Percentiles rank a stretch among this genome's conserved stretches.
Conservation (phyloP, 2,329 filamentous ascomycete genomes). For the Botrytis deweyae region DNA sequence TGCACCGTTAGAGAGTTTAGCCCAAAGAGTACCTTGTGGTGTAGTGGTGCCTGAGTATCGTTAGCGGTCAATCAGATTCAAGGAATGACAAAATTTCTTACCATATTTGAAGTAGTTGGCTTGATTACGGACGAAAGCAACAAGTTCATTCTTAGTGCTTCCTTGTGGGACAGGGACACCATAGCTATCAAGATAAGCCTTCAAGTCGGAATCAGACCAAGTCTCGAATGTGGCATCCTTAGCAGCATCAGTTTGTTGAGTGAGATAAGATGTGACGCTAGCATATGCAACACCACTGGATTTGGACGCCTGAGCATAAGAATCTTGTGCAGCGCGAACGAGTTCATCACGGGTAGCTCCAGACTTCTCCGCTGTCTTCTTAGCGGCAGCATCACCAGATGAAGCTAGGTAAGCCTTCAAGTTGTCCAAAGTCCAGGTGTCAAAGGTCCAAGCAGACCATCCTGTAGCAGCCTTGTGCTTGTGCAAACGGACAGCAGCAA, state of each 20-base stretch:
- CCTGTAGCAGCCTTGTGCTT: constrained; percentile 67
- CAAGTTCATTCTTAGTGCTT: constrained; percentile 59
- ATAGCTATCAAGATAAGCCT: constrained; percentile 77
- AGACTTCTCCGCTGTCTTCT: constrained; percentile 61
- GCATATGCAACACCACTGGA: constrained; percentile 59
- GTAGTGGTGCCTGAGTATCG: constrained; percentile 49
- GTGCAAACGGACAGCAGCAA: constrained; percentile 72
- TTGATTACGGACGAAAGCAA: constrained; percentile 69
- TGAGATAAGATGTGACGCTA: constrained; percentile 69
- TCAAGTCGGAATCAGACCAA: constrained; percentile 65
- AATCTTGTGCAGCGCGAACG: constrained; percentile 60
- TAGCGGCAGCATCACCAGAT: constrained; percentile 54
- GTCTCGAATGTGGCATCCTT: constrained; percentile 68
- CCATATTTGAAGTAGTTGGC: constrained; percentile 76
- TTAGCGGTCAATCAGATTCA: constrained; percentile 1
- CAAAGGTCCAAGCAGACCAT: constrained; percentile 75
- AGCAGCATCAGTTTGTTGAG: constrained; percentile 61
- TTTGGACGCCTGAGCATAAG: constrained; percentile 58
- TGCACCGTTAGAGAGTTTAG: constrained; percentile 53
- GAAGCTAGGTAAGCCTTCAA: constrained; percentile 57
- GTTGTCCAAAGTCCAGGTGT: constrained; percentile 72
- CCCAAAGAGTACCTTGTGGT: constrained; percentile 64
- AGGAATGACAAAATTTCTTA: neutral
- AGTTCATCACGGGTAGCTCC: constrained; percentile 72
- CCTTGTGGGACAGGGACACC: constrained; percentile 51